Evolutionary conservation across 495 filamentous ascomycete genomes (phyloP).

Genomic region (Penicillium simplicissimum): DNA sequence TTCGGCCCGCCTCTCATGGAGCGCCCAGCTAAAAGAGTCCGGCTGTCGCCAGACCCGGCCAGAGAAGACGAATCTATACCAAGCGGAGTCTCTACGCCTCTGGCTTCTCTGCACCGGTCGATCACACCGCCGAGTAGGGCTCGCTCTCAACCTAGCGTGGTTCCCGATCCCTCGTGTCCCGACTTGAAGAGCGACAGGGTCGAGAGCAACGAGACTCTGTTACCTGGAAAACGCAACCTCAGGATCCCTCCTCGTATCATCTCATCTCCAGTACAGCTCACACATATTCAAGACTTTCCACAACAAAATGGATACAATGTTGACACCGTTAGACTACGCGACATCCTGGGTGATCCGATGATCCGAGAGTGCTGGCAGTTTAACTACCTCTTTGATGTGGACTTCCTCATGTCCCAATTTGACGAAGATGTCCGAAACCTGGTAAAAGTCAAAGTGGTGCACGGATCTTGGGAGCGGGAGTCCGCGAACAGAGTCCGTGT

Average conservation of each 20-base stretch:
- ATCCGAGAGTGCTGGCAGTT: slow-evolving; percentile 89
- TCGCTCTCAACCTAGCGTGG: slow-evolving; percentile 8
- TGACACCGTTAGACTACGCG: slow-evolving; percentile 65
- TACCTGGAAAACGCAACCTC: not conserved
- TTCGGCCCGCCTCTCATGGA: slow-evolving; percentile 4
- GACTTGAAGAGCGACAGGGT: slow-evolving; percentile 6
- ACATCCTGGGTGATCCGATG: slow-evolving; percentile 78
- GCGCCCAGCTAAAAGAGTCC: slow-evolving; percentile 21
- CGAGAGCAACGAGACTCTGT: not conserved
- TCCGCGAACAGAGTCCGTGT: slow-evolving; percentile 60
- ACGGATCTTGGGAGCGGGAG: slow-evolving; percentile 85
- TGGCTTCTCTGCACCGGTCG: slow-evolving; percentile 38
- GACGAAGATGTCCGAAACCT: slow-evolving; percentile 66
- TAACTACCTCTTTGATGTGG: slow-evolving; percentile 81
- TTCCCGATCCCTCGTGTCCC: slow-evolving; percentile 3
- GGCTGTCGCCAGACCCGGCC: slow-evolving; percentile 11
- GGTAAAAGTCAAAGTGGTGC: slow-evolving; percentile 73
- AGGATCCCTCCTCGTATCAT: slow-evolving; percentile 15
- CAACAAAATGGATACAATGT: slow-evolving; percentile 55
- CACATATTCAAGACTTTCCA: slow-evolving; percentile 65
- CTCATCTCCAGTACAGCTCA: slow-evolving; percentile 74
- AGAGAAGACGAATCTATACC: not conserved
- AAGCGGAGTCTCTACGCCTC: slow-evolving; percentile 3
- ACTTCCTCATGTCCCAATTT: slow-evolving; percentile 70
- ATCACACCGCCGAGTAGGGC: slow-evolving; percentile 34